Base-by-base conservation (phyloP, 805 yeast species). In the Saturnispora kantuleensis region DNA sequence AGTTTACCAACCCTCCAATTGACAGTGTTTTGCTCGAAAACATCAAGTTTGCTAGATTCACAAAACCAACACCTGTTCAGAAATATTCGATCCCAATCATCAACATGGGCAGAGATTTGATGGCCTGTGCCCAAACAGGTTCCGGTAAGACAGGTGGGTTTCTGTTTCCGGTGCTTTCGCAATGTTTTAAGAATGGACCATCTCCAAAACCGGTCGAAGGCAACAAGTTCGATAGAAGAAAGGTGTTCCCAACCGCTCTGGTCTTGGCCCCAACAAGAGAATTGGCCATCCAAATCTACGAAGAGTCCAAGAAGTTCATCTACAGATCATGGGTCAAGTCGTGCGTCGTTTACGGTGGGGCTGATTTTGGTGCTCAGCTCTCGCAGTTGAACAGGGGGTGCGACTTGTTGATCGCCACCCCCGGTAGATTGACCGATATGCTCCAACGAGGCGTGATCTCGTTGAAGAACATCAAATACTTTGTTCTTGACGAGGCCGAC, bases 71-170 rank as follows among this genome's bases (percentile, higher is more conserved):
- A 31, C 98, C 97, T 4, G 86, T 93, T 52, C 99, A 93, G 66
- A 77, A 87, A 49, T 96, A 93, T 59, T 77, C 89, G 6, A 79
- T 93, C 35, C 97, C 98, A 4, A 69, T 79, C 18, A 68, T 86
- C 28, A 66, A 85, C 38, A 69, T 74, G 39, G 74, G 73, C 28
- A 76, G 95, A 54, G 97, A 90, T 59, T 65, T 93, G 41, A 69
- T 93, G 50, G 96, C 96, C 1, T 86, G 96, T 72, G 97, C 97
- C 1, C 97, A 96, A 48, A 93, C 98, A 3, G 98, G 98, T 58
- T 89, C 97, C 48, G 99, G 99, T 78, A 93, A 93, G 73, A 93
- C 99, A 63, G 98, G 97, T 76, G 99, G 98, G 55, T 93, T 93
- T 77, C 73, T 93, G 64, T 93, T 93, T 84, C 98, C 99, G 52